phyloP scores from a whole-genome alignment of 768 basidiomycete genomes.

The Boletus tomentosulus region DNA sequence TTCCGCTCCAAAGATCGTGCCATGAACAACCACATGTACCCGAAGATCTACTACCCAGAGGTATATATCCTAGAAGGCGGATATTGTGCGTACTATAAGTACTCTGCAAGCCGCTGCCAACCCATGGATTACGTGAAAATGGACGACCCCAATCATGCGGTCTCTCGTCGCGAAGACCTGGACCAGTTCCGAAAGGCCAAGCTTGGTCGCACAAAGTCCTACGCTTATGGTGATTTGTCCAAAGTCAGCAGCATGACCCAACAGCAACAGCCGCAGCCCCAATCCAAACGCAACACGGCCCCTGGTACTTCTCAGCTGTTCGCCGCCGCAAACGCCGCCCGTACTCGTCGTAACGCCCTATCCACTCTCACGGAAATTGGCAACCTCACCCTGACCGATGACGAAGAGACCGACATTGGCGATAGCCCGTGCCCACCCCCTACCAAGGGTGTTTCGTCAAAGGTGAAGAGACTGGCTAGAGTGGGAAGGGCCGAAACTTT shows the following conservation, averaged over 20 bases:
- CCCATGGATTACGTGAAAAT: slow-evolving; percentile 85
- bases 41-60: slow-evolving; percentile 92
- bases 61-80: slow-evolving; percentile 97
- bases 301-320: slow-evolving; percentile 58
- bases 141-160: slow-evolving; percentile 86
- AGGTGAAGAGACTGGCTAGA: slow-evolving; percentile 53
- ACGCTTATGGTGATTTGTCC: slow-evolving; percentile 80
- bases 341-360: slow-evolving; percentile 57
- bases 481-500: slow-evolving; percentile 68
- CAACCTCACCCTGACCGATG: slow-evolving; percentile 61
- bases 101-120: slow-evolving; percentile 65
- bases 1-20: slow-evolving; percentile 87
- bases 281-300: slow-evolving; percentile 63
- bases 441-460: slow-evolving; percentile 50
- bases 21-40: slow-evolving; percentile 85
- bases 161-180: slow-evolving; percentile 78
- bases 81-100: slow-evolving; percentile 83
- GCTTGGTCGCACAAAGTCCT: slow-evolving; percentile 87
- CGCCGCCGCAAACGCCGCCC: slow-evolving; percentile 66
- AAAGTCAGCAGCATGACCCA: slow-evolving; percentile 36
- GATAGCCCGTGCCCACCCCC: slow-evolving; percentile 88
- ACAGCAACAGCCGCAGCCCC: slow-evolving; percentile 38
- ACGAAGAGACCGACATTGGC: slow-evolving; percentile 73
- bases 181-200: slow-evolving; percentile 89
- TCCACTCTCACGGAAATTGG: slow-evolving; percentile 65